phyloP scores from a whole-genome alignment of 2,329 filamentous ascomycete species.

The Penicillium decumbens region DNA sequence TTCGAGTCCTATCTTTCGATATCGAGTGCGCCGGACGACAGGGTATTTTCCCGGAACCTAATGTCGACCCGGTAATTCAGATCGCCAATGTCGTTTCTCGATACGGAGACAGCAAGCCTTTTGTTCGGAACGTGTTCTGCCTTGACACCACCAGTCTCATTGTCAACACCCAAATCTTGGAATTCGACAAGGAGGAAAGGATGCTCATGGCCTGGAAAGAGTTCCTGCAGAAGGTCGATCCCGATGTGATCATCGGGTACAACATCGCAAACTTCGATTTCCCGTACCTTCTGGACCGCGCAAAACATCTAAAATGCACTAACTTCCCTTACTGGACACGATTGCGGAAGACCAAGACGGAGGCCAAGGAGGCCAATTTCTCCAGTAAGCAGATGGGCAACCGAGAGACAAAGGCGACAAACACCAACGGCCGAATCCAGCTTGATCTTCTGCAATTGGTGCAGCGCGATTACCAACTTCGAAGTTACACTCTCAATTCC shows the following conservation, averaged over 20 bases:
- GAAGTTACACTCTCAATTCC: conserved; percentile 96
- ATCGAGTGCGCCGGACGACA: conserved; percentile 98
- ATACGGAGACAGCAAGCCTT: conserved; percentile 93
- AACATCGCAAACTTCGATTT: conserved; percentile 99
- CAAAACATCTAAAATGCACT: conserved; percentile 71
- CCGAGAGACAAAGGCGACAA: conserved; percentile 88
- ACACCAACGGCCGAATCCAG: conserved; percentile 89
- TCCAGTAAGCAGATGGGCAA: conserved; percentile 98
- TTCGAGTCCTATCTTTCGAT: conserved; percentile 92
- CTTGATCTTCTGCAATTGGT: conserved; percentile 91
- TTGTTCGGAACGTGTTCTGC: conserved; percentile 94
- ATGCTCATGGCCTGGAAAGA: conserved; percentile 93
- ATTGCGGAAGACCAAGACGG: conserved; percentile 65
- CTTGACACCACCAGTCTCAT: conserved; percentile 88
- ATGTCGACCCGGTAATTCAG: conserved; percentile 91
- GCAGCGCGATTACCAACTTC: conserved; percentile 87
- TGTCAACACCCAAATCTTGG: conserved; percentile 87
- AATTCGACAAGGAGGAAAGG: conserved; percentile 73
- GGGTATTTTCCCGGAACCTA: conserved; percentile 91
- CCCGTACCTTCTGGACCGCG: conserved; percentile 85
- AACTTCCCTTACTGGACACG: conserved; percentile 86
- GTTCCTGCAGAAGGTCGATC: conserved; percentile 84
- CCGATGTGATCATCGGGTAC: conserved; percentile 97
- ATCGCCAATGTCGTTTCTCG: conserved; percentile 94
- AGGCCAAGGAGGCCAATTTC: conserved; percentile 74